phyloP scores from a whole-genome alignment of 2,329 filamentous ascomycete genomes.

The Talaromyces sp. region DNA sequence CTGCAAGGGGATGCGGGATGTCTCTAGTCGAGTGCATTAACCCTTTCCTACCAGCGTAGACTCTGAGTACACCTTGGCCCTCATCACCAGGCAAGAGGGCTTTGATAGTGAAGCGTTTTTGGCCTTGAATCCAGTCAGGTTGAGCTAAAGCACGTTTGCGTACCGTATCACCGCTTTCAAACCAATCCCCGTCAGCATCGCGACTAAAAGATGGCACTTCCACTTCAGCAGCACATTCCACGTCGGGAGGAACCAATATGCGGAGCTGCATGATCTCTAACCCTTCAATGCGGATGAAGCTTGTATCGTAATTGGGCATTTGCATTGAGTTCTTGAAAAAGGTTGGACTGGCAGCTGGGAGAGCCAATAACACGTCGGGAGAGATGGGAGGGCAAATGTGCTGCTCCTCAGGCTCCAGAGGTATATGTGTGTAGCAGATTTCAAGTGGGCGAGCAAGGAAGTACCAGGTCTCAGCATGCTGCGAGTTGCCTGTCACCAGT shows the following conservation, averaged over 20 bases:
- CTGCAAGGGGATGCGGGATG: constrained; percentile 85
- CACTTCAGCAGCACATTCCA: constrained; percentile 88
- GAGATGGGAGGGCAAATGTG: constrained; percentile 86
- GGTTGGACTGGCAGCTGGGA: constrained; percentile 79
- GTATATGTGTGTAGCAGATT: constrained; percentile 93
- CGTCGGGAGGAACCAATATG: constrained; percentile 78
- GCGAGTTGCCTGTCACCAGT: constrained; percentile 68
- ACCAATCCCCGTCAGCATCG: constrained; percentile 84
- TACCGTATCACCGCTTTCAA: constrained; percentile 83
- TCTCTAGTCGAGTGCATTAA: constrained; percentile 97
- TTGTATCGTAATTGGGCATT: constrained; percentile 87
- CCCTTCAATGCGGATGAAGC: constrained; percentile 76
- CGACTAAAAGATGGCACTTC: constrained; percentile 75
- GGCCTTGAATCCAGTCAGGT: constrained; percentile 80
- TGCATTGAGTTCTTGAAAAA: constrained; percentile 80
- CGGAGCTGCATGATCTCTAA: constrained; percentile 90
- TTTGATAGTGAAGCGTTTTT: constrained; percentile 91
- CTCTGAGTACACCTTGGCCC: constrained; percentile 77
- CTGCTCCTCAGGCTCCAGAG: constrained; percentile 80
- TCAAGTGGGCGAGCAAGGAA: constrained; percentile 87
- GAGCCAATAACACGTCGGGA: constrained; percentile 76
- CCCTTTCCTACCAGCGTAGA: constrained; percentile 90
- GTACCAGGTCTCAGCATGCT: constrained; percentile 80
- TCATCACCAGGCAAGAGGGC: constrained; percentile 88
- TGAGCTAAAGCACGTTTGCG: constrained; percentile 85